A percentile compares a stretch with the other conserved stretches of the same genome.
Conservation (phyloP, 2,329 filamentous ascomycete genomes). For the Phialemonium atrogriseum region DNA sequence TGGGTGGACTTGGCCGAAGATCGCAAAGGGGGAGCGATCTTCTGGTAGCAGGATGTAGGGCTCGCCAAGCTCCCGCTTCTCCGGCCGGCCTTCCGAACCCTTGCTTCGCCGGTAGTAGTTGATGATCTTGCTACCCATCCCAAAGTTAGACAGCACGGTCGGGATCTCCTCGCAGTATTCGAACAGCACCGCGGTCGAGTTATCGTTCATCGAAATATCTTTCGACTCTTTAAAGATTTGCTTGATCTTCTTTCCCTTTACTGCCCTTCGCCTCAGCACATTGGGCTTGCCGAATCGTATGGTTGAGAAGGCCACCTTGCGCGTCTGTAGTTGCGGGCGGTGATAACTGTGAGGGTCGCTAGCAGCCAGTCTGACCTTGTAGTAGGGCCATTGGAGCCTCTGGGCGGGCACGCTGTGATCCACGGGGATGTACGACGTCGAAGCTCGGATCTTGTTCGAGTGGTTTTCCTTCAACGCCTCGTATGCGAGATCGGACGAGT, state of each 20-base stretch:
- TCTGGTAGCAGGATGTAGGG: slow-evolving; percentile 81
- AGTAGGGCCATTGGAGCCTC: slow-evolving; percentile 92
- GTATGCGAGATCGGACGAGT: slow-evolving; percentile 93
- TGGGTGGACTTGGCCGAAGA: slow-evolving; percentile 87
- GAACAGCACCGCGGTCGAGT: slow-evolving; percentile 77
- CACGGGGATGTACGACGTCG: slow-evolving; percentile 81
- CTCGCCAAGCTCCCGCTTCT: slow-evolving; percentile 81
- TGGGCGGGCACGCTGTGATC: slow-evolving; percentile 91
- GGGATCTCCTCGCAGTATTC: slow-evolving; percentile 96
- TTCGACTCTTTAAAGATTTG: slow-evolving; percentile 73
- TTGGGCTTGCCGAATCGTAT: slow-evolving; percentile 62
- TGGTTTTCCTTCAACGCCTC: slow-evolving; percentile 95
- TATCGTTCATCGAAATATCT: slow-evolving; percentile 80
- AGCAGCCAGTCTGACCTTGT: slow-evolving; percentile 73
- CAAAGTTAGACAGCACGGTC: slow-evolving; percentile 87
- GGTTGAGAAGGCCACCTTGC: slow-evolving; percentile 55
- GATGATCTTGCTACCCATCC: slow-evolving; percentile 92
- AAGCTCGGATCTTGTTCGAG: slow-evolving; percentile 90
- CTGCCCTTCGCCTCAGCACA: slow-evolving; percentile 72
- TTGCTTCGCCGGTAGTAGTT: slow-evolving; percentile 89
- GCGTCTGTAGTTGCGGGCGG: slow-evolving; percentile 68
- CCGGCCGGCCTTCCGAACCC: slow-evolving; percentile 63
- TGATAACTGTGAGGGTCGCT: slow-evolving; percentile 71
- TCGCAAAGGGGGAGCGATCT: slow-evolving; percentile 90
- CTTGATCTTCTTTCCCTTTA: slow-evolving; percentile 69